Percentiles rank a stretch among this genome's conserved stretches.
These are phyloP conservation scores for Fusarium mundagurra DNA, from an alignment of 2,329 filamentous ascomycete species.

Conservation along the genomic window DNA sequence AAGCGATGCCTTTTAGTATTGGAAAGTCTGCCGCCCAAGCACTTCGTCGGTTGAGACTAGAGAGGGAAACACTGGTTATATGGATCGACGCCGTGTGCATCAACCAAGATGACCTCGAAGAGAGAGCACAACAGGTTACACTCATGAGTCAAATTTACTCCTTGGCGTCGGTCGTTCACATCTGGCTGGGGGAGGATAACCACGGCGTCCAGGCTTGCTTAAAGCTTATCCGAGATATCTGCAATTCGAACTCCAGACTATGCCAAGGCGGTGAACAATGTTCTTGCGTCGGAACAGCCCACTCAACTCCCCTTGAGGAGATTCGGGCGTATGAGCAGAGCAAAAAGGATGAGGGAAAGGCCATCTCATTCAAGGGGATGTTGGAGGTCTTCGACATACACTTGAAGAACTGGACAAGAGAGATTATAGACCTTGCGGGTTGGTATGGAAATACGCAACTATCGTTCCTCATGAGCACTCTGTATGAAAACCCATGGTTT, in stretches of 20 bases:
- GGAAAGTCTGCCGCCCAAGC: slow-evolving; percentile 17
- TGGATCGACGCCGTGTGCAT: slow-evolving; percentile 40
- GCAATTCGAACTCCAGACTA: slow-evolving; percentile 5
- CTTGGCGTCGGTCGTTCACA: neutral
- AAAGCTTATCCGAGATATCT: slow-evolving; percentile 19
- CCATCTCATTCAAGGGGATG: slow-evolving; percentile 14
- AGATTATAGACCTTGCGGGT: slow-evolving; percentile 28
- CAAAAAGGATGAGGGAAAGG: neutral
- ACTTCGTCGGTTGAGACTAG: neutral
- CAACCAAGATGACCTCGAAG: slow-evolving; percentile 31
- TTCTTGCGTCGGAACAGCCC: slow-evolving; percentile 6
- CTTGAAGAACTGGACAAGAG: slow-evolving; percentile 1
- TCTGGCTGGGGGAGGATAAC: slow-evolving; percentile 29
- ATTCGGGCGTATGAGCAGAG: neutral
- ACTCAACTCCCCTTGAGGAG: neutral
- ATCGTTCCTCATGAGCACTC: slow-evolving; percentile 20
- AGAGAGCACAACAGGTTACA: slow-evolving; percentile 29
- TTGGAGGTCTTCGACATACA: slow-evolving; percentile 21
- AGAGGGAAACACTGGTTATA: neutral
- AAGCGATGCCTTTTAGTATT: neutral
- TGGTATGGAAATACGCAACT: slow-evolving; percentile 19
- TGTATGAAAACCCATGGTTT: slow-evolving; percentile 32
- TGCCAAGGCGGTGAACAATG: slow-evolving; percentile 9
- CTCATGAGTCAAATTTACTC: slow-evolving; percentile 35
- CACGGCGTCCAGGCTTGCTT: slow-evolving; percentile 3